A percentile compares a stretch with the other conserved stretches of the same genome.
These are phyloP conservation scores for Ophiocordyceps australis DNA, from an alignment of 2,329 filamentous ascomycete genomes.

Conservation along the genomic window DNA sequence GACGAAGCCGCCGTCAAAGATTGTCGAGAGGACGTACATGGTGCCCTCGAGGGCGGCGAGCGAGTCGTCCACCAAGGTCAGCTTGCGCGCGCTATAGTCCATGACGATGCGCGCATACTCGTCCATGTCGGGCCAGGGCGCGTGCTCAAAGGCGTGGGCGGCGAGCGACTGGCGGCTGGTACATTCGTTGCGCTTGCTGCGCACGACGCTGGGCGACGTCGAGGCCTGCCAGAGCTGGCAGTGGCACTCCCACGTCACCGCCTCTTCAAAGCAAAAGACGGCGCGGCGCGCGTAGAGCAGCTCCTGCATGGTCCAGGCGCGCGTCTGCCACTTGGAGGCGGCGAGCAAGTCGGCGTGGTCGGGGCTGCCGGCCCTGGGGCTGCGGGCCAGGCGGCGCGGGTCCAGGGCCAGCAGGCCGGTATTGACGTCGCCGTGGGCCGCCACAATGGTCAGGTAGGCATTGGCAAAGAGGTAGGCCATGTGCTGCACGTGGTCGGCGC, in stretches of 20 bases:
- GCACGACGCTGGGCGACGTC: slow-evolving; percentile 12
- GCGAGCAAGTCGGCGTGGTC: slow-evolving; percentile 20
- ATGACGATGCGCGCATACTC: slow-evolving; percentile 23
- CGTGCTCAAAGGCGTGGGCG: slow-evolving; percentile 18
- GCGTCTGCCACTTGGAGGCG: slow-evolving; percentile 18
- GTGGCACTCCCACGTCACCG: slow-evolving; percentile 25
- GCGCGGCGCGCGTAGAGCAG: slow-evolving; percentile 21
- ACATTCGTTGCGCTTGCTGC: slow-evolving; percentile 14
- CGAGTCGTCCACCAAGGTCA: slow-evolving; percentile 22
- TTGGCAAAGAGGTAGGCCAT: slow-evolving; percentile 27
- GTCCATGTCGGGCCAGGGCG: slow-evolving; percentile 25
- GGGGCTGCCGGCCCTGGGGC: slow-evolving; percentile 7
- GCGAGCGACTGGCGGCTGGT: slow-evolving; percentile 12
- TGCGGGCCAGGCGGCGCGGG: slow-evolving; percentile 12
- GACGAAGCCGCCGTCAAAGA: slow-evolving; percentile 22
- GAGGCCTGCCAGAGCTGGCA: slow-evolving; percentile 22
- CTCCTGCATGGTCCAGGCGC: slow-evolving; percentile 25
- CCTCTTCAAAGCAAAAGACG: slow-evolving; percentile 23
- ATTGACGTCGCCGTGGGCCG: slow-evolving; percentile 19
- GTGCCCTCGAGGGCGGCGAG: slow-evolving; percentile 22
- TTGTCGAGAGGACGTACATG: slow-evolving; percentile 20
- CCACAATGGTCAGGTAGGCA: slow-evolving; percentile 24
- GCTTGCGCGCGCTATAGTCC: slow-evolving; percentile 20
- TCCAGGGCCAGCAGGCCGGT: slow-evolving; percentile 18
- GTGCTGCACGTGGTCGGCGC: slow-evolving; percentile 19